phyloP scores from a whole-genome alignment of 495 filamentous ascomycete genomes.

The Penicillium atrosanguineum region DNA sequence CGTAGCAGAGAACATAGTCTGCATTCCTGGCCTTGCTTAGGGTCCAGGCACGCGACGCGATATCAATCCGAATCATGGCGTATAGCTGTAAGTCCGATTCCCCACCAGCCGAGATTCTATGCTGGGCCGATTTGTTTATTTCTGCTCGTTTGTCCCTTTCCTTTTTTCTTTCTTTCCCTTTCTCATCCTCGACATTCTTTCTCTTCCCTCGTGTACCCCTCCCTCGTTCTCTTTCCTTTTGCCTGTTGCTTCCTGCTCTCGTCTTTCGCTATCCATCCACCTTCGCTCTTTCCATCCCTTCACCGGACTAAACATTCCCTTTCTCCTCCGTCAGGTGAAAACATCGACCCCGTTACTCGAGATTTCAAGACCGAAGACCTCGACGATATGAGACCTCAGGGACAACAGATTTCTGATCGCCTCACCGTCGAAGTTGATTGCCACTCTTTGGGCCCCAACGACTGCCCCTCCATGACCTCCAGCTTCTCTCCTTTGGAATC shows the following conservation, averaged over 20 bases:
- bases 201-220: conserved; percentile 14
- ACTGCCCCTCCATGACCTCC: conserved; percentile 46
- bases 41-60: conserved; percentile 42
- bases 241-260: conserved; percentile 9
- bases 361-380: conserved; percentile 25
- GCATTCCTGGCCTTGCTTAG: conserved; percentile 48
- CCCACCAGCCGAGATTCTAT: conserved; percentile 30
- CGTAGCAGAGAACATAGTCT: conserved; percentile 41
- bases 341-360: conserved; percentile 24
- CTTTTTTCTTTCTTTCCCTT: conserved; percentile 24
- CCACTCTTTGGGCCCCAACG: conserved; percentile 41
- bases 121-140: conserved; percentile 44
- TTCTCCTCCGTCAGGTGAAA: conserved; percentile 31
- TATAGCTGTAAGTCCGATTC: conserved; percentile 41
- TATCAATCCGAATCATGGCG: conserved; percentile 36
- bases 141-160: conserved; percentile 29
- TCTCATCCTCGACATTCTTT: conserved; percentile 23
- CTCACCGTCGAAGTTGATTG: conserved; percentile 47
- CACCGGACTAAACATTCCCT: conserved; percentile 20
- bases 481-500: conserved; percentile 48
- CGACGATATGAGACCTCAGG: conserved; percentile 44
- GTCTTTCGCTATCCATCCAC: conserved; percentile 7
- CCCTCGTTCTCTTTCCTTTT: conserved; percentile 20
- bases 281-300: conserved; percentile 4
- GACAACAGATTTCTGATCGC: conserved; percentile 38